A percentile compares a stretch with the other conserved stretches of the same genome.
These are phyloP conservation scores for Citrus mangshanensis DNA, from an alignment of 345 rosid genomes.

Conservation along the genomic window DNA sequence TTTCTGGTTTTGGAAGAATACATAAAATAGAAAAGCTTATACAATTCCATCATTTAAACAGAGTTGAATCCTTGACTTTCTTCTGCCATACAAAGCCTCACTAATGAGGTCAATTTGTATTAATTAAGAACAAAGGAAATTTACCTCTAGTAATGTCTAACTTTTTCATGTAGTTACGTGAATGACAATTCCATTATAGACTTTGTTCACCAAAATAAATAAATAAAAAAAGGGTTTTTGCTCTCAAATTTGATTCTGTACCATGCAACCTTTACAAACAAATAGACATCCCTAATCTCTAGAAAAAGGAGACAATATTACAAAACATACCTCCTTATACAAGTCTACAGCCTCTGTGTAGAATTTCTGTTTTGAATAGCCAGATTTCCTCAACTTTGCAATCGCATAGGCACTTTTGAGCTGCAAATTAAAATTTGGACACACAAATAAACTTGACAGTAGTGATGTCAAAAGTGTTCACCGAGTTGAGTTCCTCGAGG, in stretches of 20 bases:
- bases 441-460: background rate
- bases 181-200: background rate
- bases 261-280: background rate
- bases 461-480: background rate
- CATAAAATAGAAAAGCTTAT: background rate
- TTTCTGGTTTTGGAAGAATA: background rate
- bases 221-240: background rate
- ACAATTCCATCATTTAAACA: background rate
- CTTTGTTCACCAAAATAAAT: background rate
- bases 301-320: background rate
- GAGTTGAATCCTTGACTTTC: background rate
- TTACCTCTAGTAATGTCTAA: background rate
- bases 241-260: background rate
- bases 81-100: conserved; percentile 1
- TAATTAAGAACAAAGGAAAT: background rate
- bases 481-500: background rate
- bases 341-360: conserved; percentile 69
- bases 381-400: conserved; percentile 75
- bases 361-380: conserved; percentile 75
- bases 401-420: conserved; percentile 86
- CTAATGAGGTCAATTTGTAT: background rate
- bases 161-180: background rate
- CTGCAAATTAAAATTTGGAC: conserved; percentile 37
- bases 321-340: conserved; percentile 65
- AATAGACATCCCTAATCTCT: background rate